A percentile compares a stretch with the other conserved stretches of the same genome.
Conservation (phyloP, 441 rosid species). For the Metrosideros polymorpha region DNA sequence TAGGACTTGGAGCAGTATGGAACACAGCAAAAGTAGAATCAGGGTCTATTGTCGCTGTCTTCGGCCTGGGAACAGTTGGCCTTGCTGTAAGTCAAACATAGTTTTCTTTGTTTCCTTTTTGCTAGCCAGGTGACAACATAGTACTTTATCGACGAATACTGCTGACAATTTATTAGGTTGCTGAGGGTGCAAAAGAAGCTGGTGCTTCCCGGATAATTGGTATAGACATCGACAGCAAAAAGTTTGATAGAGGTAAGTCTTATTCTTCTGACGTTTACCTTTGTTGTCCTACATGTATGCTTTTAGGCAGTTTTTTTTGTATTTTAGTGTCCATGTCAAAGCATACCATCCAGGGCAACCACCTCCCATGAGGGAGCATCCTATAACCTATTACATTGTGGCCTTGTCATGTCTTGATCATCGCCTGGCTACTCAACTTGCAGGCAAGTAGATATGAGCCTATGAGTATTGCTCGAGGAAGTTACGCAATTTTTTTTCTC, state of each 20-base stretch:
- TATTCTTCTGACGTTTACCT: neutral
- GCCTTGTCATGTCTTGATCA: neutral
- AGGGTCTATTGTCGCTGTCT: slow-evolving; percentile 80
- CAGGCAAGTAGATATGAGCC: neutral
- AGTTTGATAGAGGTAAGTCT: slow-evolving; percentile 49
- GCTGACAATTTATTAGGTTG: slow-evolving; percentile 43
- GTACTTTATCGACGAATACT: neutral
- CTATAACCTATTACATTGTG: neutral
- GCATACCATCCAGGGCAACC: neutral
- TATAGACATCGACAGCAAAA: slow-evolving; percentile 74
- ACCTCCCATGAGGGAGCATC: neutral
- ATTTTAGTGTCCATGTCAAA: neutral
- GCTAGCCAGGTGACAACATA: neutral
- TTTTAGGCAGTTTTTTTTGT: neutral
- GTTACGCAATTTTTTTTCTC: neutral
- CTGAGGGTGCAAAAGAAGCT: slow-evolving; percentile 93
- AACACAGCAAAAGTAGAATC: slow-evolving; percentile 96
- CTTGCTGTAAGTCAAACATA: slow-evolving; percentile 57
- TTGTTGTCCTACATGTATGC: neutral
- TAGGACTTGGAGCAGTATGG: slow-evolving; percentile 99
- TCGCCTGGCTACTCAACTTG: neutral
- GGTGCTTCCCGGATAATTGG: slow-evolving; percentile 94
- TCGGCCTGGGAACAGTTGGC: slow-evolving; percentile 96
- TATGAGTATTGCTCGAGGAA: neutral
- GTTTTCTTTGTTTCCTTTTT: neutral